These are phyloP conservation scores for Phoma sp. DNA, from an alignment of 2,329 filamentous ascomycete genomes.

Conservation along the genomic window DNA sequence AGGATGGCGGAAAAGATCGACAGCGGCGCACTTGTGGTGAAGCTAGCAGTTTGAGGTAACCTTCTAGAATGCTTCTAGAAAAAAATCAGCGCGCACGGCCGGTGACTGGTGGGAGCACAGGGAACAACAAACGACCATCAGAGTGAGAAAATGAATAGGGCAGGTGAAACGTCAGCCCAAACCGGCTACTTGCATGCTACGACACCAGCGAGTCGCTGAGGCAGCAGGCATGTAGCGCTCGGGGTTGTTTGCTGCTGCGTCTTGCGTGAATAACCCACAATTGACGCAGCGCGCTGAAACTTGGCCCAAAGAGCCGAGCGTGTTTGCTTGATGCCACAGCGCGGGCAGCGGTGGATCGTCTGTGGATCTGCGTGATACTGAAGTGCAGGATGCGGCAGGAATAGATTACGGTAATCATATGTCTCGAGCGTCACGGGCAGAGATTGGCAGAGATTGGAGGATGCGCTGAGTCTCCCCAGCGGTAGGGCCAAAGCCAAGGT, in stretches of 20 bases:
- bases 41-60: slow-evolving; percentile 34
- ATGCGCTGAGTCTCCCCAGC: slow-evolving; percentile 35
- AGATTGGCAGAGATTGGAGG: slow-evolving; percentile 30
- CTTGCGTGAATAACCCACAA: slow-evolving; percentile 18
- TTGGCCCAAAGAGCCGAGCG: not conserved
- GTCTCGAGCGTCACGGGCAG: slow-evolving; percentile 21
- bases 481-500: slow-evolving; percentile 38
- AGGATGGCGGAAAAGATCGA: slow-evolving; percentile 32
- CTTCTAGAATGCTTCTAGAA: slow-evolving; percentile 40
- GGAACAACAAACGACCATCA: not conserved
- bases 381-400: slow-evolving; percentile 28
- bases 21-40: slow-evolving; percentile 28
- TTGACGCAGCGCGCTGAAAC: slow-evolving; percentile 19
- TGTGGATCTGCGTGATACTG: slow-evolving; percentile 32
- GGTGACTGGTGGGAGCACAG: slow-evolving; percentile 24
- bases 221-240: not conserved
- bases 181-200: slow-evolving; percentile 6
- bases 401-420: slow-evolving; percentile 34
- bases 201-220: slow-evolving; percentile 12
- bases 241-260: slow-evolving; percentile 3
- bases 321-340: slow-evolving; percentile 14
- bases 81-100: slow-evolving; percentile 29
- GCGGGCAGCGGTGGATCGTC: slow-evolving; percentile 10
- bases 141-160: slow-evolving; percentile 1
- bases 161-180: slow-evolving; percentile 34